Base-by-base conservation (phyloP, 2,329 filamentous ascomycete genomes). In the Aspergillus piperis region DNA sequence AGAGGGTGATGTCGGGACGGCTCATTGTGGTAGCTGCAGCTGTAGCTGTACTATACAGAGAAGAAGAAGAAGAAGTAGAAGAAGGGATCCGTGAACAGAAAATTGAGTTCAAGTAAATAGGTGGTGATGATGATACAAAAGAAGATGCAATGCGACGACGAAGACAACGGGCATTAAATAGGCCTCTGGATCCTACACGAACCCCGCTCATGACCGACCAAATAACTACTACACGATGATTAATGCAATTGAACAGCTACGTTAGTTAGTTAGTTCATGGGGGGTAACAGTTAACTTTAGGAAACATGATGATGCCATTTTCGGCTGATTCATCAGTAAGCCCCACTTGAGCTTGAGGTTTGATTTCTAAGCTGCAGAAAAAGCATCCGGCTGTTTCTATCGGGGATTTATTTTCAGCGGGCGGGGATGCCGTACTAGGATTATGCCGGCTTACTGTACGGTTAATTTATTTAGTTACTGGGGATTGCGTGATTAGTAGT, bases 1-100 rank as follows among this genome's bases (percentile, higher is more conserved):
- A 96, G 30, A 96, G 85, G 47, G 88, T 89, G 69, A 96, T 92
- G 67, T 90, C 82, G 5, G 89, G 82, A 27, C 62, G 62, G 44
- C 65, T 66, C 59, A 63, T 64, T 67, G 71, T 76, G 41, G 60
- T 67, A 63, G 56, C 56, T 21, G 25, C 10, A 19, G 39, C 39
- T 17, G 39, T 19, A 42, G 39, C 39, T 17, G 39, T 36, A 36
- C 32, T 36, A 36, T 36, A 36, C 11, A 36, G 11, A 36, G 32
- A 36, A 36, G 0, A 36, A 36, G 32, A 5, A 36, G 32, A 36
- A 6, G 23, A 5, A 23, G 23, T 1, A 23, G 30, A 0, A 25
- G 36, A 19, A 32, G n/a, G 32, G 5, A 4, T 15, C 32, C 32
- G 32, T 36, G 32, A 36, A 13, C 47, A 17, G n/a, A 32, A 32